These are phyloP conservation scores for Rhizophora mangle DNA, from an alignment of 345 rosid genomes.

Conservation along the genomic window DNA sequence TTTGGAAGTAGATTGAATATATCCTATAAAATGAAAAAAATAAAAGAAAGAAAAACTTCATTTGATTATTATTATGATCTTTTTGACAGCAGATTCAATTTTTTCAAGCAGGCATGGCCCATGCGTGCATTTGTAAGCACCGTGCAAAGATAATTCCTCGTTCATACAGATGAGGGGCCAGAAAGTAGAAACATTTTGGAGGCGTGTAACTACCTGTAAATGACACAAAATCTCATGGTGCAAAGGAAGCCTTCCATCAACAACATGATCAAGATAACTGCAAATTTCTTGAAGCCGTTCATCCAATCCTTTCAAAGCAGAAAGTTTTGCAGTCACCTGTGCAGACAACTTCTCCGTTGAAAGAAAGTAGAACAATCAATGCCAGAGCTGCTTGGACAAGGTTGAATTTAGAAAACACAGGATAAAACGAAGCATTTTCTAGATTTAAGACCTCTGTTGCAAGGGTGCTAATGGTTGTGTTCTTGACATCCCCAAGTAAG, in stretches of 20 bases:
- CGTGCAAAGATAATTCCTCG: background rate
- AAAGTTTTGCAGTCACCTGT: conserved; percentile 74
- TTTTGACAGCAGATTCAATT: no score
- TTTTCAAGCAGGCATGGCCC: no score
- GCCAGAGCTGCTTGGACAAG: background rate
- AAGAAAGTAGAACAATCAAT: background rate
- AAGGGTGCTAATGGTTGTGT: conserved; percentile 82
- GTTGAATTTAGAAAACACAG: background rate
- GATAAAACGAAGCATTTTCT: background rate
- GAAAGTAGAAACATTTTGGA: background rate
- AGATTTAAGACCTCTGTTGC: conserved; percentile 67
- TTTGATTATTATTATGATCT: no score
- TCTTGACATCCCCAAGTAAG: conserved; percentile 88
- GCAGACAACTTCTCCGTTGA: background rate
- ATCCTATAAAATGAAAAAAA: conserved; percentile 42
- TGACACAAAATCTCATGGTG: conserved; percentile 85
- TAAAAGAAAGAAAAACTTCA: background rate
- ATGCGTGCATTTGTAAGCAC: no score
- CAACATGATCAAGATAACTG: conserved; percentile 66
- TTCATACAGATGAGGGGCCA: background rate
- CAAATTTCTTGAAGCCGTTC: conserved; percentile 69
- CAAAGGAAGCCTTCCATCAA: conserved; percentile 68
- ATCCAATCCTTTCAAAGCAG: conserved; percentile 79
- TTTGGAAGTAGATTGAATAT: conserved; percentile 89
- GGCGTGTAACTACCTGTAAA: conserved; percentile 46